A percentile compares a stretch with the other conserved stretches of the same genome.
phyloP scores from a whole-genome alignment of 441 rosid genomes.

The Melianthus villosus region DNA sequence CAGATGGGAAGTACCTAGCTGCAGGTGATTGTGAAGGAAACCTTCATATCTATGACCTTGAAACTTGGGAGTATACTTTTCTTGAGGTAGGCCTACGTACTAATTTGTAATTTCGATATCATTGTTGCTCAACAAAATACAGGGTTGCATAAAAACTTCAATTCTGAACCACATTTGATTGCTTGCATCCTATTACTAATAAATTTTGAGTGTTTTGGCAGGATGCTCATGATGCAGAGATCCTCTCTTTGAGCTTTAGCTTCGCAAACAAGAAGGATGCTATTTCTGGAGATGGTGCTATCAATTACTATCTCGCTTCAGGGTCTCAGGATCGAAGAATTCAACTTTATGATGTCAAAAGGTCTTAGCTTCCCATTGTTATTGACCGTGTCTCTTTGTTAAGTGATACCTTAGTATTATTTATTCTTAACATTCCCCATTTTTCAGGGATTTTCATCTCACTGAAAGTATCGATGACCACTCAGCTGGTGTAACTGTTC shows the following conservation, averaged over 20 bases:
- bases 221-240: conserved; percentile 64
- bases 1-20: conserved; percentile 69
- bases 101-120: conserved; percentile 7
- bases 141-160: neutral
- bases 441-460: conserved; percentile 58
- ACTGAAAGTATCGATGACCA: conserved; percentile 46
- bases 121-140: too few species aligned
- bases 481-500: conserved; percentile 67
- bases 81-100: conserved; percentile 27
- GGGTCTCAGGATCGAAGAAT: conserved; percentile 59
- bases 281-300: conserved; percentile 21
- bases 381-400: too few species aligned
- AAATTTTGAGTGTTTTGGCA: conserved; percentile 15
- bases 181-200: neutral
- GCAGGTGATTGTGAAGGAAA: conserved; percentile 79
- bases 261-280: conserved; percentile 18
- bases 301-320: conserved; percentile 52
- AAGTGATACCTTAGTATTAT: too few species aligned
- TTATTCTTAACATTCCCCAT: conserved; percentile 13
- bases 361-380: too few species aligned
- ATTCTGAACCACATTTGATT: neutral
- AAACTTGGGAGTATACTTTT: conserved; percentile 43
- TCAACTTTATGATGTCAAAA: conserved; percentile 60
- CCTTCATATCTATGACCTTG: conserved; percentile 62
- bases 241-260: conserved; percentile 71